Evolutionary conservation across 2,329 filamentous ascomycete species (phyloP).

Genomic region (Dendryphion nanum): DNA sequence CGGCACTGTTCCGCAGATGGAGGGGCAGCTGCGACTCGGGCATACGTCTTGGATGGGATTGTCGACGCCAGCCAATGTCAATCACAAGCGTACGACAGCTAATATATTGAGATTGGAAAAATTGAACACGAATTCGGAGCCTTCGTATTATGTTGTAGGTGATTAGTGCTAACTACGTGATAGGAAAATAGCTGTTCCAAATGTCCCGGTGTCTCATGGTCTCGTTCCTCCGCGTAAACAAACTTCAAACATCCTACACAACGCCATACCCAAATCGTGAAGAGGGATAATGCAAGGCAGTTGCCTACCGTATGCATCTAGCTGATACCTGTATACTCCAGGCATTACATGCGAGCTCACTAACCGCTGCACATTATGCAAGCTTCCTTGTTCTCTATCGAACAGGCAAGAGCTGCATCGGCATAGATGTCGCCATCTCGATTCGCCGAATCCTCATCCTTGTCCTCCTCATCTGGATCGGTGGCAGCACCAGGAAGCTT

Average conservation of each 20-base stretch:
- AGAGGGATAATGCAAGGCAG: constrained; percentile 3
- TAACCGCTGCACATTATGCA: constrained; percentile 98
- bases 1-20: too few relatives aligned
- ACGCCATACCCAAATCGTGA: constrained; percentile 11
- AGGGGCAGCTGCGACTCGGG: too few relatives aligned
- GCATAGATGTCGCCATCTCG: constrained; percentile 93
- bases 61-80: too few relatives aligned
- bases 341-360: constrained; percentile 7
- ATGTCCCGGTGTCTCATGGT: too few relatives aligned
- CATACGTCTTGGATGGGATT: too few relatives aligned
- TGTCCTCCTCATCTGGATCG: constrained; percentile 75
- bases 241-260: constrained; percentile 8
- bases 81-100: too few relatives aligned
- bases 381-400: constrained; percentile 93
- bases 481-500: constrained; percentile 56
- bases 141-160: too few relatives aligned
- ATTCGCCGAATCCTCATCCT: constrained; percentile 66
- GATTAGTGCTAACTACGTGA: too few relatives aligned
- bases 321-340: constrained; percentile 7
- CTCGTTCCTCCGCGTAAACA: constrained; percentile 18
- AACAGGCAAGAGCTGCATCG: constrained; percentile 86
- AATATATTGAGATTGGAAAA: too few relatives aligned
- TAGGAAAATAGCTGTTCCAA: too few relatives aligned
- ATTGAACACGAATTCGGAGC: too few relatives aligned
- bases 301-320: constrained; percentile 7